Evolutionary conservation across 306 rosid genomes (phyloP).

Genomic region (Rosa chinensis): DNA sequence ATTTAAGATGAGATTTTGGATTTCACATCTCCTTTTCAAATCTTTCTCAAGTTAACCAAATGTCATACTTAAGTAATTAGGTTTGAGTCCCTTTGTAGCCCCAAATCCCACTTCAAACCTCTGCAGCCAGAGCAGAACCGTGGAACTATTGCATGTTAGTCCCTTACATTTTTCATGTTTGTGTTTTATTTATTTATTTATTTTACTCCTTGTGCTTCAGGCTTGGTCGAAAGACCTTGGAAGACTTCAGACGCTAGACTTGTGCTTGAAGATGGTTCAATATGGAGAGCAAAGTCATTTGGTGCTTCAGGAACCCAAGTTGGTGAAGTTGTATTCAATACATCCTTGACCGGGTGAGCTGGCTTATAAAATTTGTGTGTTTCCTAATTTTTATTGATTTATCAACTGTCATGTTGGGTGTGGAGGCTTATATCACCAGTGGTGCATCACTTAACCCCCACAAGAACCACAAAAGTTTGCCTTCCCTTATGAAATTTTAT

Average conservation of each 20-base stretch:
- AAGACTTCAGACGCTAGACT: conserved; percentile 85
- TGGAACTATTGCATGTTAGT: background rate
- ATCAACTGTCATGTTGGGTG: background rate
- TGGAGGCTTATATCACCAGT: background rate
- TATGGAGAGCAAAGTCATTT: conserved; percentile 89
- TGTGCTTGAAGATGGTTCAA: conserved; percentile 86
- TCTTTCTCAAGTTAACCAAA: background rate
- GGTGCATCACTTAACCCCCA: background rate
- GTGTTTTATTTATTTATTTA: background rate
- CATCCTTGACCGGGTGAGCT: conserved; percentile 84
- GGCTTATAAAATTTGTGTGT: background rate
- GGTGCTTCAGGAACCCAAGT: conserved; percentile 97
- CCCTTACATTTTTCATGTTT: background rate
- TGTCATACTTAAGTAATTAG: background rate
- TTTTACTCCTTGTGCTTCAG: conserved; percentile 30
- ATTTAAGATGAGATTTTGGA: background rate
- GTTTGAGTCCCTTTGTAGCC: background rate
- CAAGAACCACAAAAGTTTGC: background rate
- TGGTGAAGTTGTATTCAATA: conserved; percentile 96
- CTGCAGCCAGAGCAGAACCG: background rate
- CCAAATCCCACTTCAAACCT: background rate
- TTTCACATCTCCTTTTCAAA: background rate
- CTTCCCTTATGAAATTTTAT: background rate
- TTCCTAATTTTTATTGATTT: background rate
- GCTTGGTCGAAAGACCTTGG: conserved; percentile 74